phyloP scores from a whole-genome alignment of 352 stramenopile species.

The Phytophthora sansomeana region DNA sequence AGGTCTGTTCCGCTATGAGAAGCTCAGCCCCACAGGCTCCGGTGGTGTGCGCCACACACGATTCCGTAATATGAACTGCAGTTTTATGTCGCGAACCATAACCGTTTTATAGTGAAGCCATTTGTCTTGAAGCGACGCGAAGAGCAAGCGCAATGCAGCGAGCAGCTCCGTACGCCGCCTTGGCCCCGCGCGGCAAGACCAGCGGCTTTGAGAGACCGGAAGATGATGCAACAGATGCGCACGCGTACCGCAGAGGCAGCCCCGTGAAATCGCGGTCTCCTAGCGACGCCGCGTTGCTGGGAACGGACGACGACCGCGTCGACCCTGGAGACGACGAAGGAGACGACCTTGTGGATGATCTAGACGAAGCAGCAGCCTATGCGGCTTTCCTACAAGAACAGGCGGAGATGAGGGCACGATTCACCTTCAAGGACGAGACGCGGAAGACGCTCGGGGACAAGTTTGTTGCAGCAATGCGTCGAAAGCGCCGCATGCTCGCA shows the following conservation, averaged over 20 bases:
- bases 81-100: constrained; percentile 18
- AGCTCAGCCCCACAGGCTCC: neutral
- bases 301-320: constrained; percentile 14
- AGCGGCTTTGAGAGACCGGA: neutral
- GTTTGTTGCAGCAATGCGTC: constrained; percentile 57
- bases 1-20: constrained; percentile 25
- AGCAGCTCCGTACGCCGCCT: constrained; percentile 13
- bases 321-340: constrained; percentile 37
- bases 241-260: constrained; percentile 34
- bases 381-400: constrained; percentile 39
- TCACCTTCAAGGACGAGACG: constrained; percentile 61
- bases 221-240: constrained; percentile 6
- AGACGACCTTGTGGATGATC: constrained; percentile 37
- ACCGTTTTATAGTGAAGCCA: constrained; percentile 11
- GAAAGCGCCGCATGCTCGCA: constrained; percentile 69
- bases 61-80: constrained; percentile 18
- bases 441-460: constrained; percentile 42
- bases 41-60: neutral
- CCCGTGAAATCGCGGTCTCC: constrained; percentile 28
- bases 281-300: constrained; percentile 8
- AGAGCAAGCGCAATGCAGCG: constrained; percentile 13
- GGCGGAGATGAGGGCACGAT: constrained; percentile 51
- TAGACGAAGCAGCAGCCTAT: constrained; percentile 47
- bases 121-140: constrained; percentile 35
- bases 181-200: constrained; percentile 2